phyloP scores from a whole-genome alignment of 768 basidiomycete species.

The Suillus placidus region DNA sequence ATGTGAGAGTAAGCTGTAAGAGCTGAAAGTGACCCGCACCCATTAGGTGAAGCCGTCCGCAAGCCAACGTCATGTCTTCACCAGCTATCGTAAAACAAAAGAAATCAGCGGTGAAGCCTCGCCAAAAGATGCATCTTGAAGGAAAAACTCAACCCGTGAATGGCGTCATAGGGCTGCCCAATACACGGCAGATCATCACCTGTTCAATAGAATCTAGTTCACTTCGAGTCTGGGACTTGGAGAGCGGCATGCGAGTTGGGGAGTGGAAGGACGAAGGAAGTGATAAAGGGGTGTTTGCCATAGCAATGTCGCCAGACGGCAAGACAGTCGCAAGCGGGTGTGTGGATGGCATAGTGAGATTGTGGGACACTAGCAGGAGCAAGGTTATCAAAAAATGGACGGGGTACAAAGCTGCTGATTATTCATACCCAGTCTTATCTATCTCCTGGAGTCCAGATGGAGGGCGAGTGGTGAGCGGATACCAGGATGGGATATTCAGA shows the following conservation, averaged over 20 bases:
- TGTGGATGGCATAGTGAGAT: slow-evolving; percentile 7
- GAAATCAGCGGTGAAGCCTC: not conserved
- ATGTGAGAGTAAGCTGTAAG: not conserved
- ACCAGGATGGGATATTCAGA: not conserved
- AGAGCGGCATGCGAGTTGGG: not conserved
- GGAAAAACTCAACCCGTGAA: not conserved
- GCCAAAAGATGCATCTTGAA: not conserved
- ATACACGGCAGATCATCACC: not conserved
- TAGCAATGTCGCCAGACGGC: not conserved
- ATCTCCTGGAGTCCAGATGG: not conserved
- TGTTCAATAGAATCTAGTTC: not conserved
- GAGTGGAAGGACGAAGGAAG: not conserved
- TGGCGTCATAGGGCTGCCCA: not conserved
- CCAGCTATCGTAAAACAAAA: not conserved
- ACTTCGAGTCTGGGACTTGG: not conserved
- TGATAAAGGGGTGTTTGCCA: not conserved
- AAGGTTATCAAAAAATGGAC: not conserved
- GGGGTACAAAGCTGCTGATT: not conserved
- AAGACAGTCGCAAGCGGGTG: slow-evolving; percentile 9
- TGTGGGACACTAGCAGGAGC: not conserved
- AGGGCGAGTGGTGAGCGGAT: not conserved
- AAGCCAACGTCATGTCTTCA: not conserved
- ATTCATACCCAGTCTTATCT: not conserved
- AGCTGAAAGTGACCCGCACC: not conserved
- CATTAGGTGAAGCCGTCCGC: not conserved